A percentile compares a stretch with the other conserved stretches of the same genome.
Conservation (phyloP, 441 rosid genomes). For the Erodium moschatum region DNA sequence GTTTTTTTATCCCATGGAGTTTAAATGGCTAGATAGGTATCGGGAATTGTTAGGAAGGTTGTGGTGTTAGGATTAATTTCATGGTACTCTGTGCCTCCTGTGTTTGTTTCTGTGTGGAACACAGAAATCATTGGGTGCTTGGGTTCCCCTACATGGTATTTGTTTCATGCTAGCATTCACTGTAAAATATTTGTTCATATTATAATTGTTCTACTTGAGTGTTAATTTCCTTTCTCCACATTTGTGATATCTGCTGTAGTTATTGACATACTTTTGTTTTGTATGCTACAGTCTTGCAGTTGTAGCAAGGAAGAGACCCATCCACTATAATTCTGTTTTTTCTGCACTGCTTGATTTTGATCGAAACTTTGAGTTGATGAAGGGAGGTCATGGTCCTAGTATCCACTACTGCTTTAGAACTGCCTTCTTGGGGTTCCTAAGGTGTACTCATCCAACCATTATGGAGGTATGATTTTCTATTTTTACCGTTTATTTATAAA, state of each 20-base stretch:
- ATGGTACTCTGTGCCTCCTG: background rate
- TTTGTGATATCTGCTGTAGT: background rate
- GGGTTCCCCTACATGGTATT: no score
- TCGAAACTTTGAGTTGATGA: conserved; percentile 53
- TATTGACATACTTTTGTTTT: conserved; percentile 15
- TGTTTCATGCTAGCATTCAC: background rate
- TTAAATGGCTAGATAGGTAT: background rate
- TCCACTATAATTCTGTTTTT: conserved; percentile 55
- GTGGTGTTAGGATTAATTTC: background rate
- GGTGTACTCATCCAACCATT: conserved; percentile 64
- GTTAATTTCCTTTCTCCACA: conserved; percentile 9
- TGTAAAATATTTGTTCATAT: background rate
- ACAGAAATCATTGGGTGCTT: background rate
- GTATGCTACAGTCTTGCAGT: conserved; percentile 72
- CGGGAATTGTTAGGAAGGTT: background rate
- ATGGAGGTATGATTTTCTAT: conserved; percentile 53
- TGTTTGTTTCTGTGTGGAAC: background rate
- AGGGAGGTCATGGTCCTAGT: conserved; percentile 67
- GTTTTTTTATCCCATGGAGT: background rate
- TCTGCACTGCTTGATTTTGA: conserved; percentile 72
- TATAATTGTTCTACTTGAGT: background rate
- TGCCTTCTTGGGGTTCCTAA: conserved; percentile 89
- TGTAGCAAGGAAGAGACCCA: conserved; percentile 81
- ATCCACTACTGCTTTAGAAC: conserved; percentile 83
- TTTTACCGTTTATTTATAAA: conserved; percentile 16